Conservation (phyloP, 768 basidiomycete genomes). For the Lactarius psammicola region DNA sequence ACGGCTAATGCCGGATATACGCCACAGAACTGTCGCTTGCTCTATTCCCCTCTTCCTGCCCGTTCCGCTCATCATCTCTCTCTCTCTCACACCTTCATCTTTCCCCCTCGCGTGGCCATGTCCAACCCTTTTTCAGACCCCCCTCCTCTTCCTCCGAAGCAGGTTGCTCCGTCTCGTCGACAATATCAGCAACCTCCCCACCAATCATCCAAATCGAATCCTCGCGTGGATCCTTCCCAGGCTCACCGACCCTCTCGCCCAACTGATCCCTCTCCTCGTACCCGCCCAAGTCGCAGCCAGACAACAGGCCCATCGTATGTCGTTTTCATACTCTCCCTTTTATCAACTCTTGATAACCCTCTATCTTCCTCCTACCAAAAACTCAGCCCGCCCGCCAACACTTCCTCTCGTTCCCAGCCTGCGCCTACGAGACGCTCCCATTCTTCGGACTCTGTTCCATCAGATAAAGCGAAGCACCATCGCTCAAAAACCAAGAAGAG, state of each 20-base stretch:
- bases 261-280: slow-evolving; percentile 43
- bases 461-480: slow-evolving; percentile 46
- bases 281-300: slow-evolving; percentile 56
- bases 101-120: slow-evolving; percentile 17
- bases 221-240: slow-evolving; percentile 57
- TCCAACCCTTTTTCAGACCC: slow-evolving; percentile 30
- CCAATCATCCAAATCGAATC: slow-evolving; percentile 23
- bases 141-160: slow-evolving; percentile 40
- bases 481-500: slow-evolving; percentile 65
- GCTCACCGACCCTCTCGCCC: slow-evolving; percentile 63
- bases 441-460: slow-evolving; percentile 49
- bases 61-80: neutral
- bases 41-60: neutral
- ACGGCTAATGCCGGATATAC: neutral
- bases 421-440: slow-evolving; percentile 43
- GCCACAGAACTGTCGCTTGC: neutral
- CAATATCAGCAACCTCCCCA: slow-evolving; percentile 24
- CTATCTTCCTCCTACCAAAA: neutral
- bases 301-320: slow-evolving; percentile 48
- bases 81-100: neutral
- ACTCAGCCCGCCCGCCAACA: slow-evolving; percentile 11
- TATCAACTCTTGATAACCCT: slow-evolving; percentile 23
- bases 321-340: slow-evolving; percentile 26
- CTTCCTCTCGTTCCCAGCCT: slow-evolving; percentile 30
- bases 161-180: slow-evolving; percentile 25